phyloP scores from a whole-genome alignment of 169 alveolate genomes.

The Plasmodium relictum region DNA sequence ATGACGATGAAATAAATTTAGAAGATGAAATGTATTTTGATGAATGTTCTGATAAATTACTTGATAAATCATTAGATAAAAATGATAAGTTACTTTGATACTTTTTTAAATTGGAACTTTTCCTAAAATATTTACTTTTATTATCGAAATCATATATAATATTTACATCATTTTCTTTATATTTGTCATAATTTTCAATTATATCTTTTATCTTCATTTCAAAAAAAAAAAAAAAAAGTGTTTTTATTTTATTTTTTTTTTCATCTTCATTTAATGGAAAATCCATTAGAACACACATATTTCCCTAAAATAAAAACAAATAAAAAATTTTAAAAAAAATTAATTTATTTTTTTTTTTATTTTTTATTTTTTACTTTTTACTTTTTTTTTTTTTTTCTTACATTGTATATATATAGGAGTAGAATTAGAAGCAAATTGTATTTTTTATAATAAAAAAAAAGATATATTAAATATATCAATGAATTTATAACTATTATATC shows the following conservation, averaged over 20 bases:
- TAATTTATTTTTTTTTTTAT: too few relatives aligned
- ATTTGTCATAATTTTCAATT: constrained; percentile 5
- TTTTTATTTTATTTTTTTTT: constrained; percentile 25
- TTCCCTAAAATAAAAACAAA: constrained; percentile 30
- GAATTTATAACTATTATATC: constrained; percentile 57
- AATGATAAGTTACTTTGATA: too few relatives aligned
- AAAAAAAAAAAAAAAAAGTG: constrained; percentile 38
- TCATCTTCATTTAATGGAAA: constrained; percentile 51
- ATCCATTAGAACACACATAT: constrained; percentile 29
- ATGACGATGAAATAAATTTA: background rate
- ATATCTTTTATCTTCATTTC: constrained; percentile 30
- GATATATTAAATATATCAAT: constrained; percentile 26
- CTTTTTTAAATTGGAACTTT: too few relatives aligned
- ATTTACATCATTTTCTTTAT: background rate
- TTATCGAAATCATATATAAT: background rate
- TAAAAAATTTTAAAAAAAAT: too few relatives aligned
- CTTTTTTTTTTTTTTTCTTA: constrained; percentile 3
- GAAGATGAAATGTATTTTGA: background rate
- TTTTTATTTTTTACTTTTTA: background rate
- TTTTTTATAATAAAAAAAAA: constrained; percentile 27
- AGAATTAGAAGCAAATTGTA: constrained; percentile 35
- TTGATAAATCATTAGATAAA: too few relatives aligned
- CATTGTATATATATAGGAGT: constrained; percentile 39
- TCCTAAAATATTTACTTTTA: background rate
- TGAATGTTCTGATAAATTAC: too few relatives aligned